Conservation (phyloP, 106 monocot genomes). For the Dendrobium officinale region DNA sequence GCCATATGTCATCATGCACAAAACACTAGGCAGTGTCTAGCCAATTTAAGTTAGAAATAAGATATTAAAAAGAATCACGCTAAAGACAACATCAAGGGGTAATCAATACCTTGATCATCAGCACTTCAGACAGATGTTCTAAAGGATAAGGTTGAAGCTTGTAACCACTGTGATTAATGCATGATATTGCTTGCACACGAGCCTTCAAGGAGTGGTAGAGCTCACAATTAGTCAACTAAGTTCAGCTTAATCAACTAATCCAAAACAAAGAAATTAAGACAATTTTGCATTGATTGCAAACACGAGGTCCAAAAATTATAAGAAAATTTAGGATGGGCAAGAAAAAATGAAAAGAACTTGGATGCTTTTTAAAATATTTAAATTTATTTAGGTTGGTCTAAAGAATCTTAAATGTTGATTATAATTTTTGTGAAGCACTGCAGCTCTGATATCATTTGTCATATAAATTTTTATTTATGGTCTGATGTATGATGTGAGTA, state of each 20-base stretch:
- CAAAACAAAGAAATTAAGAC: background rate
- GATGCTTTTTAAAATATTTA: background rate
- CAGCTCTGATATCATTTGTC: background rate
- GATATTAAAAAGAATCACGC: background rate
- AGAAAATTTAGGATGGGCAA: background rate
- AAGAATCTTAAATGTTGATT: background rate
- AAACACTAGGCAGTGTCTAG: background rate
- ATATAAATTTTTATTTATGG: background rate
- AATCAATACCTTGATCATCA: slow-evolving; percentile 62
- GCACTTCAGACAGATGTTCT: slow-evolving; percentile 40
- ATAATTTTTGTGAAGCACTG: too few relatives aligned
- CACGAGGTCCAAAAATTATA: background rate
- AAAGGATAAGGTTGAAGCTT: slow-evolving; percentile 86
- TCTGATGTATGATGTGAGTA: background rate
- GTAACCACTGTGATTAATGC: slow-evolving; percentile 65
- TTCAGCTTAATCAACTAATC: background rate
- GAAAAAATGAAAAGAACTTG: background rate
- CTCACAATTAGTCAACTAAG: background rate
- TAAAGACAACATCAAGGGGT: background rate
- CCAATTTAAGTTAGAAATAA: background rate
- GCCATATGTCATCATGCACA: background rate
- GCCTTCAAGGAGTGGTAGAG: slow-evolving; percentile 29
- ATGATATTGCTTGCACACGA: slow-evolving; percentile 58
- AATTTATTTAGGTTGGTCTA: background rate
- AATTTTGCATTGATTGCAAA: background rate